Percentiles rank a stretch among this genome's conserved stretches.
phyloP scores from a whole-genome alignment of 2,329 filamentous ascomycete species.

The Cladobotryum mycophilum region DNA sequence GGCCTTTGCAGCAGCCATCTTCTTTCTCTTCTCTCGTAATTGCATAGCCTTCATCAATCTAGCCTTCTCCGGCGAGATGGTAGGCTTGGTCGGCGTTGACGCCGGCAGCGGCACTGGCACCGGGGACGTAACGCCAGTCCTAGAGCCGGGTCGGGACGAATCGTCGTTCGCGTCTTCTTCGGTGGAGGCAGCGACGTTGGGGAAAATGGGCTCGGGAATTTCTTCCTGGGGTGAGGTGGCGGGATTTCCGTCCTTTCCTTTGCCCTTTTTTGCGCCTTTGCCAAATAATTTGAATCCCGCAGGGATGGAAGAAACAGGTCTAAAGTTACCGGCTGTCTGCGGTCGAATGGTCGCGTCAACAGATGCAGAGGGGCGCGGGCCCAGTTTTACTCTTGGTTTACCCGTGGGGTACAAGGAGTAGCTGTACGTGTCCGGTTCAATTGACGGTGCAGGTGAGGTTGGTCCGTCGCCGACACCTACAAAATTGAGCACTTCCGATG shows the following conservation, averaged over 20 bases:
- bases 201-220: slow-evolving; percentile 30
- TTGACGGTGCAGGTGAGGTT: slow-evolving; percentile 38
- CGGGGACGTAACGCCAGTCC: slow-evolving; percentile 39
- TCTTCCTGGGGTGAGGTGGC: slow-evolving; percentile 29
- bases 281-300: slow-evolving; percentile 68
- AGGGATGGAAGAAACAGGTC: slow-evolving; percentile 73
- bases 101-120: slow-evolving; percentile 30
- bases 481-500: slow-evolving; percentile 46
- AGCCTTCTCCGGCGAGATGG: slow-evolving; percentile 81
- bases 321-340: slow-evolving; percentile 55
- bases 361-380: slow-evolving; percentile 74
- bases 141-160: slow-evolving; percentile 34
- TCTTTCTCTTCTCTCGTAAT: slow-evolving; percentile 73
- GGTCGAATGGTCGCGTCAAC: slow-evolving; percentile 56
- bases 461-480: slow-evolving; percentile 40
- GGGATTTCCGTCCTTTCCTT: slow-evolving; percentile 19
- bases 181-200: slow-evolving; percentile 30
- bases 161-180: slow-evolving; percentile 23
- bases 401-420: slow-evolving; percentile 44
- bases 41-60: slow-evolving; percentile 92
- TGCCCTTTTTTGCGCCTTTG: slow-evolving; percentile 47
- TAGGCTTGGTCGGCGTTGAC: slow-evolving; percentile 38
- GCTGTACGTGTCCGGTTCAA: slow-evolving; percentile 45
- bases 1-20: slow-evolving; percentile 15
- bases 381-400: slow-evolving; percentile 83